These are phyloP conservation scores for Orychophragmus violaceus DNA, from an alignment of 345 rosid genomes.

Conservation along the genomic window DNA sequence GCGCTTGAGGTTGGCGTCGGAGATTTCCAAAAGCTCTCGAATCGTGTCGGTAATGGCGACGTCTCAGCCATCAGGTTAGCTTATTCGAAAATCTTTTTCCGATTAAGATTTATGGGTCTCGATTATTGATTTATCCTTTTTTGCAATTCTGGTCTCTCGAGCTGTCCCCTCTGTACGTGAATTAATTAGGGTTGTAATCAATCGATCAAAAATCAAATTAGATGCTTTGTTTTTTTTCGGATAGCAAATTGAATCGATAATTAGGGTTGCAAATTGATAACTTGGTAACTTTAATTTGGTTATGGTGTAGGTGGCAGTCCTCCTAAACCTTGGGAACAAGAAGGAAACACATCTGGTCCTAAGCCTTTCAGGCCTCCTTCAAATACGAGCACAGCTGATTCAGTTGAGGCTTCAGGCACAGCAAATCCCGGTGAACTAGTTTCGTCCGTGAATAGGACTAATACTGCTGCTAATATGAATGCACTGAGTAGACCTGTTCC, in stretches of 20 bases:
- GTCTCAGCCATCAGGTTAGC: slow-evolving; percentile 46
- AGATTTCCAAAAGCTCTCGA: slow-evolving; percentile 22
- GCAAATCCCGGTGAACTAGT: slow-evolving; percentile 82
- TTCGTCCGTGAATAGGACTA: slow-evolving; percentile 35
- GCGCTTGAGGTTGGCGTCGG: slow-evolving; percentile 27
- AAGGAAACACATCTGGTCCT: slow-evolving; percentile 64
- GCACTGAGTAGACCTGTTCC: slow-evolving; percentile 68
- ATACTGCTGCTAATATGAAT: slow-evolving; percentile 43
- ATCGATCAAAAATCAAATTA: background rate
- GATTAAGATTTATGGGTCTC: background rate
- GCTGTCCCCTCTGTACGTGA: no score
- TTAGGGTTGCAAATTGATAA: no score
- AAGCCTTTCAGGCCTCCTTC: slow-evolving; percentile 91
- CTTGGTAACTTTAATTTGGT: background rate
- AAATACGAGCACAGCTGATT: slow-evolving; percentile 75
- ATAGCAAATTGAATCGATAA: no score
- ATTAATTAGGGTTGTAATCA: background rate
- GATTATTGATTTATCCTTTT: background rate
- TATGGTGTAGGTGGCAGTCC: slow-evolving; percentile 43
- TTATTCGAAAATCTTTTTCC: background rate
- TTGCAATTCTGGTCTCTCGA: background rate
- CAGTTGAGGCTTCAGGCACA: slow-evolving; percentile 94
- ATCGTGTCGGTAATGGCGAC: slow-evolving; percentile 35
- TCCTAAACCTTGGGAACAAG: slow-evolving; percentile 98
- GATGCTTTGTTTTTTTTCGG: background rate